Evolutionary conservation across 1,139 yeast genomes (phyloP), one percentile per base, ranked within the genome.

Genomic region (Hansenula lynferdii): DNA sequence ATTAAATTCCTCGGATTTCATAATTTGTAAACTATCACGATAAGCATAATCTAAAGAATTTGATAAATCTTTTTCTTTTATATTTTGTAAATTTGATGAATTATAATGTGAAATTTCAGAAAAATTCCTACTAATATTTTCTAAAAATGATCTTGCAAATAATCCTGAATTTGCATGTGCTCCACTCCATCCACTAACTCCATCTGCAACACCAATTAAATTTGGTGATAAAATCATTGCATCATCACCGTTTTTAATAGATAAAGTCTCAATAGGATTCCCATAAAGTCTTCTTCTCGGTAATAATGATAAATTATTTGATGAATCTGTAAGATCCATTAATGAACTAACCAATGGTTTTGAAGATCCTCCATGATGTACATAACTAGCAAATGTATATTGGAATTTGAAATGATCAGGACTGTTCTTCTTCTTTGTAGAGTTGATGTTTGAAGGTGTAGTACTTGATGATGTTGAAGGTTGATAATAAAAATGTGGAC

Each of bases 161-260:
- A 75, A 62, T 1, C 81, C 80, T 8, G 47, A 69, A 54, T 48
- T 74, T 42, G 56, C 72, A 62, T 49, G 69, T 57, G 46, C 69
- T 56, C 48, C 69, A 57, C 60, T 72, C 82, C 82, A 77, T 3
- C 80, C 80, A 22, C 77, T 69, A 8, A 77, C 80, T 0, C 83
- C 83, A 52, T 77, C 83, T 3, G 83, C 82, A 8, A 77, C 68
- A 1, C 77, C 82, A 38, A 77, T 50, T 22, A 76, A 68, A 8
- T 75, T 66, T 1, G 80, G 77, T 4, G 80, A 72, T 4, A 74
- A 74, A 34, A 77, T 59, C 75, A 75, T 72, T n/a, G 82, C 79
- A 51, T 77, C 83, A 46, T 77, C 83, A 2, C 82, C 82, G 10
- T 76, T 76, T 46, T 70, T 70, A 32, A 75, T 65, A 11, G 77